phyloP scores from a whole-genome alignment of 257 asterid species.

The Craterostigma plantagineum region DNA sequence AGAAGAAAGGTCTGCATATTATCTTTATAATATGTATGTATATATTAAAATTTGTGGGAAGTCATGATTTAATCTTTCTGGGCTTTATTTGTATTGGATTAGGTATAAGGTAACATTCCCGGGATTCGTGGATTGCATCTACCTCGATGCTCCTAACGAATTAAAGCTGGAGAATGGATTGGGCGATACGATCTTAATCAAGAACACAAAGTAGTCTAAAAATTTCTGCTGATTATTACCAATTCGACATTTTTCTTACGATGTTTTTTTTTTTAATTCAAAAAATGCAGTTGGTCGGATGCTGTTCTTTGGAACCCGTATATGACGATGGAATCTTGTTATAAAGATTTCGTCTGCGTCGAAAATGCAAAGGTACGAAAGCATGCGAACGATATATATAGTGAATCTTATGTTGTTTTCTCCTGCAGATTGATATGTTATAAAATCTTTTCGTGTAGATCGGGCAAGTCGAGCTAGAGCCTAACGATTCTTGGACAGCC shows the following conservation, averaged over 20 bases:
- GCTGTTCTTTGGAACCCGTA: conserved; percentile 92
- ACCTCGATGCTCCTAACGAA: conserved; percentile 78
- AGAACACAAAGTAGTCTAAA: conserved; percentile 53
- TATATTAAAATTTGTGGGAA: neutral
- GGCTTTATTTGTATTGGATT: conserved; percentile 9
- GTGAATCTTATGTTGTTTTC: neutral
- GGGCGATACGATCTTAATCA: conserved; percentile 58
- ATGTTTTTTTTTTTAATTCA: conserved; percentile 3
- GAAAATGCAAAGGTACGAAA: conserved; percentile 83
- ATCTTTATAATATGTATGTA: neutral
- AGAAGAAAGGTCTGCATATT: conserved; percentile 62
- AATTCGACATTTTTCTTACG: conserved; percentile 8
- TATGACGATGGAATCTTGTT: conserved; percentile 75
- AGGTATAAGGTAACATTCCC: conserved; percentile 87
- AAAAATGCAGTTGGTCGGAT: conserved; percentile 69
- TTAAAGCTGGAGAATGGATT: conserved; percentile 68
- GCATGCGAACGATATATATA: neutral
- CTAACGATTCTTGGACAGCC: conserved; percentile 4
- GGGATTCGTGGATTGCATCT: conserved; percentile 88
- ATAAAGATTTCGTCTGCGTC: conserved; percentile 83
- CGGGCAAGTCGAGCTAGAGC: conserved; percentile 39
- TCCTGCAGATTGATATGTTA: neutral
- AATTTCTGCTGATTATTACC: conserved; percentile 3
- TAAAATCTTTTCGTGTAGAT: conserved; percentile 21
- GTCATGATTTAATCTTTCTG: neutral